Conservation (phyloP, 805 yeast species). For the Isabelozyma pseudorhagii region DNA sequence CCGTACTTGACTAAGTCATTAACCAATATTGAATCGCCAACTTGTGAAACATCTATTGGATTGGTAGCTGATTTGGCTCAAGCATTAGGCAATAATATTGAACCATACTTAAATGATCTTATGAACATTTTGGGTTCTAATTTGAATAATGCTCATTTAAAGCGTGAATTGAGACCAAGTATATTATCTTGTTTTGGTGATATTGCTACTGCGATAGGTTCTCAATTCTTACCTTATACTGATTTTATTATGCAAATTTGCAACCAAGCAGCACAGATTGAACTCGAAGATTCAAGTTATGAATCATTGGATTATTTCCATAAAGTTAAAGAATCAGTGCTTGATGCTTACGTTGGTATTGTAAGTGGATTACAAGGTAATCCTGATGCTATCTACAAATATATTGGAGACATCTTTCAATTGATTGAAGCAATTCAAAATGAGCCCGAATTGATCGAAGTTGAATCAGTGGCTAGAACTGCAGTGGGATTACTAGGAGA, state of each 20-base stretch:
- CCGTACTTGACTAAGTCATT: constrained; percentile 81
- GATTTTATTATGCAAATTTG: constrained; percentile 78
- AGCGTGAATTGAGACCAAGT: constrained; percentile 80
- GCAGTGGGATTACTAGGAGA: constrained; percentile 93
- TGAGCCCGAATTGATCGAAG: constrained; percentile 57
- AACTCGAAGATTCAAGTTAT: constrained; percentile 62
- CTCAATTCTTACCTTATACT: constrained; percentile 71
- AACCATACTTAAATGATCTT: constrained; percentile 73
- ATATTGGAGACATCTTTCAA: constrained; percentile 65
- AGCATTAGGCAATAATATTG: constrained; percentile 71
- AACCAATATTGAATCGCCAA: constrained; percentile 76
- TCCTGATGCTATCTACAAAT: constrained; percentile 64
- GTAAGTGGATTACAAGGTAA: constrained; percentile 80
- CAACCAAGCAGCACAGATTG: constrained; percentile 57
- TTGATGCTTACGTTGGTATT: constrained; percentile 94
- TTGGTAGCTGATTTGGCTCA: constrained; percentile 92
- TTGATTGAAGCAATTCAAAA: constrained; percentile 59
- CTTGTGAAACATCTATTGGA: constrained; percentile 89
- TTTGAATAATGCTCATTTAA: constrained; percentile 63
- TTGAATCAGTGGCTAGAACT: constrained; percentile 74
- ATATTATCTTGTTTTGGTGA: constrained; percentile 94
- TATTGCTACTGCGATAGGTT: constrained; percentile 84
- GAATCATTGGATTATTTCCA: constrained; percentile 78
- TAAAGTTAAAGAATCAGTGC: constrained; percentile 77
- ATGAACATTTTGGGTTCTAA: constrained; percentile 80